Percentiles rank a stretch among this genome's conserved stretches.
Conservation (phyloP, 345 rosid species). For the Arabidopsis arenosa region DNA sequence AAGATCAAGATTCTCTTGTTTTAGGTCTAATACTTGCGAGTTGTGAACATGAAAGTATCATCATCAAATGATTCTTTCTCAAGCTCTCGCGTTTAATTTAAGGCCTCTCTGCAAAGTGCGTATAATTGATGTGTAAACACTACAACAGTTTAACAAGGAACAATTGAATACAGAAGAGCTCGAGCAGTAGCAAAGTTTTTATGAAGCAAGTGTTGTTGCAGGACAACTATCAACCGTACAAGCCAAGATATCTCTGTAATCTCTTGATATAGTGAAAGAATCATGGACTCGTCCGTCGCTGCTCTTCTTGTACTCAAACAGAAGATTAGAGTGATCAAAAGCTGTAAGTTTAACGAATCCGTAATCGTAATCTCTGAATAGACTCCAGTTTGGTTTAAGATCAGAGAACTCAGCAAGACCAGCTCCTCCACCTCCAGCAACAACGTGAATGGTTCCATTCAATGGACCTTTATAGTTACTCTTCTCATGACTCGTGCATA, state of each 20-base stretch:
- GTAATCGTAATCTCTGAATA: conserved; percentile 56
- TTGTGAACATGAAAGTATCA: conserved; percentile 36
- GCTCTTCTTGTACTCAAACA: conserved; percentile 77
- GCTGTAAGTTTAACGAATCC: conserved; percentile 67
- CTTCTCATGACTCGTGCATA: conserved; percentile 63
- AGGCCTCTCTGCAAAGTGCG: neutral
- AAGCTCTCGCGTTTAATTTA: neutral
- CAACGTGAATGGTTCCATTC: conserved; percentile 75
- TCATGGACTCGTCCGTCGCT: conserved; percentile 72
- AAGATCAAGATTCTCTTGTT: conserved; percentile 36
- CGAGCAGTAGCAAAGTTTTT: conserved; percentile 9
- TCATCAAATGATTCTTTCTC: conserved; percentile 29
- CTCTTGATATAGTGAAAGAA: conserved; percentile 60
- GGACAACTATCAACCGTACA: conserved; percentile 67
- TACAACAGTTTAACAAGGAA: neutral
- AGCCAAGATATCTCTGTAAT: conserved; percentile 60
- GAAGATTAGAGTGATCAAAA: conserved; percentile 56
- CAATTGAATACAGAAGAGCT: neutral
- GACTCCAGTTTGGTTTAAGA: conserved; percentile 61
- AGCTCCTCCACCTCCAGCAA: conserved; percentile 82
- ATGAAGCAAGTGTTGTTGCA: conserved; percentile 61
- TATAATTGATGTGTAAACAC: conserved; percentile 11
- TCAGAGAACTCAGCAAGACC: conserved; percentile 54
- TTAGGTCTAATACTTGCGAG: conserved; percentile 32
- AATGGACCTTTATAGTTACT: conserved; percentile 51